Conservation (phyloP, 1,139 yeast species). For the Yamadazyma triangularis region DNA sequence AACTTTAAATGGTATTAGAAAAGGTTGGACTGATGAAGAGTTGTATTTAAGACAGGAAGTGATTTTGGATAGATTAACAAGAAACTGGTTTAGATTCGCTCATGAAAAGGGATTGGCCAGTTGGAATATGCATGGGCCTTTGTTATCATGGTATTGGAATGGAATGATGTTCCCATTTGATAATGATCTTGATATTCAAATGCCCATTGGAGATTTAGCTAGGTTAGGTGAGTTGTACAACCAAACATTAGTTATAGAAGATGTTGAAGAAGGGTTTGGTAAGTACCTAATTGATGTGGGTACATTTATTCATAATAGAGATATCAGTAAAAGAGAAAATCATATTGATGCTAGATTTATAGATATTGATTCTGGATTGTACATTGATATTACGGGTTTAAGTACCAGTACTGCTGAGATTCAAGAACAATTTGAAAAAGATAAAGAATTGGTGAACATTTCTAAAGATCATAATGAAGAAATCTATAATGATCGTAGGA, state of each 20-base stretch:
- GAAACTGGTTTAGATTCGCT: constrained; percentile 28
- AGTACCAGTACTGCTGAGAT: constrained; percentile 15
- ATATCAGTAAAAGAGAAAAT: constrained; percentile 21
- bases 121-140: constrained; percentile 35
- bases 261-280: constrained; percentile 25
- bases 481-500: constrained; percentile 30
- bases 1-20: constrained; percentile 13
- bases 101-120: constrained; percentile 29
- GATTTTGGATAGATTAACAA: constrained; percentile 22
- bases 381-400: constrained; percentile 28
- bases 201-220: constrained; percentile 26
- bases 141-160: constrained; percentile 37
- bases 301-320: constrained; percentile 27
- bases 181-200: constrained; percentile 27
- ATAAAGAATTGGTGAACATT: constrained; percentile 9
- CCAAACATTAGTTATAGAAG: constrained; percentile 27
- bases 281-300: constrained; percentile 25
- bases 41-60: constrained; percentile 17
- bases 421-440: constrained; percentile 13
- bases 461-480: constrained; percentile 12
- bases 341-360: constrained; percentile 32
- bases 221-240: constrained; percentile 26
- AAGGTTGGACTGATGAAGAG: constrained; percentile 17
- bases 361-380: constrained; percentile 30
- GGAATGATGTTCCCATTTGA: constrained; percentile 32